Evolutionary conservation across 345 rosid genomes (phyloP).

Genomic region (Stellera chamaejasme): DNA sequence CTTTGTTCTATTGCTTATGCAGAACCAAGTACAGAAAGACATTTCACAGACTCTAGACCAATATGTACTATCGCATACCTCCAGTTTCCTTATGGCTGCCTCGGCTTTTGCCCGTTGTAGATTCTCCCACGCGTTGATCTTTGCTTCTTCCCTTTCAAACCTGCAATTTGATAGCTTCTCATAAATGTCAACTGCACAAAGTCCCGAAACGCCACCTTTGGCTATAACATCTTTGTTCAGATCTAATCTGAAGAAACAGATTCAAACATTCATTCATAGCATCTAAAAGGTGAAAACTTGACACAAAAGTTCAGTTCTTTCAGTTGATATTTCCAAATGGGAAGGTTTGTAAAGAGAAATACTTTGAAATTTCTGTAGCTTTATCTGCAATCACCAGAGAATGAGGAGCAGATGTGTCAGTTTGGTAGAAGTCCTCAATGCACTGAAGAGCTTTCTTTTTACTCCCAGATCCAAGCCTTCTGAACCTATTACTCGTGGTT

Average conservation of each 20-base stretch:
- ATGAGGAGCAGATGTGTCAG: slow-evolving; percentile 20
- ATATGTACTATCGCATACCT: slow-evolving; percentile 32
- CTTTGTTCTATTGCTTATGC: no score
- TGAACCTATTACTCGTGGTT: slow-evolving; percentile 45
- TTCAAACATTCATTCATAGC: no score
- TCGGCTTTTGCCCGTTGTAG: slow-evolving; percentile 97
- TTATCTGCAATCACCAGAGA: slow-evolving; percentile 57
- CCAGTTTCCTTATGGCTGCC: slow-evolving; percentile 82
- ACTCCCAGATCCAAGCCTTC: slow-evolving; percentile 32
- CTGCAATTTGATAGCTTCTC: slow-evolving; percentile 26
- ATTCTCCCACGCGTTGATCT: slow-evolving; percentile 94
- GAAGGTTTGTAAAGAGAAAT: slow-evolving; percentile 6
- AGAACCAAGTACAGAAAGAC: no score
- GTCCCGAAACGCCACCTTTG: neutral
- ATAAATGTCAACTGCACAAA: neutral
- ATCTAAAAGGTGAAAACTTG: no score
- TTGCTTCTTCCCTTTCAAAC: slow-evolving; percentile 78
- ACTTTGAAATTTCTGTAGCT: slow-evolving; percentile 61
- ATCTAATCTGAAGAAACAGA: no score
- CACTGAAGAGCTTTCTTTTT: slow-evolving; percentile 36
- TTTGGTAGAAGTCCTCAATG: slow-evolving; percentile 26
- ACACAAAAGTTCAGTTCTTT: no score
- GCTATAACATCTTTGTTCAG: no score
- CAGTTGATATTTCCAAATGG: no score
- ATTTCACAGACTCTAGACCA: no score